Base-by-base conservation (phyloP, 2,329 filamentous ascomycete species). In the Albophoma yamanashiensis region DNA sequence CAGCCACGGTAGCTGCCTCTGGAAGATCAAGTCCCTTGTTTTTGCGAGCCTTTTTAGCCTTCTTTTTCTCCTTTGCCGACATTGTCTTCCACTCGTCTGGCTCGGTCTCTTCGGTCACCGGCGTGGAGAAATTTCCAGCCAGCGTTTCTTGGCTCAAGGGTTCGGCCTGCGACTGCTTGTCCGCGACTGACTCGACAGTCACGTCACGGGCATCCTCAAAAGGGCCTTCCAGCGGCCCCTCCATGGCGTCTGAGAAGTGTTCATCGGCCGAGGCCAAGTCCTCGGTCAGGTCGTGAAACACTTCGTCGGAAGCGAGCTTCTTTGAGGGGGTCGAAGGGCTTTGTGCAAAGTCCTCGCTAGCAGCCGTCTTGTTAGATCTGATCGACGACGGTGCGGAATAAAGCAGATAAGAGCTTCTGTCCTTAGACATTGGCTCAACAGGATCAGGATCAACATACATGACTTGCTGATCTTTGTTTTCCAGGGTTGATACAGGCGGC, bases 391-490 rank as follows among this genome's bases (percentile, higher is more conserved):
- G 73, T 31, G 73, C 74, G 17, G 75, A 74, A 57, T 74, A 67
- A 38, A 76, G 71, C 20, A 78, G 64, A 64, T 76, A 76, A 15
- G 75, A 76, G 65, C 73, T 79, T 63, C 73, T 69, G 62, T 77
- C 72, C 64, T 76, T 77, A 8, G 74, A 75, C 61, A 72, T 75
- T 20, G 75, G 61, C 43, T 79, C 75, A 20, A 76, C 63, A 6
- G 74, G 70, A 36, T 72, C 71, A 25, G 74, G 73, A 43, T 79
- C 73, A 45, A 73, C 71, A 60, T 70, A 72, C 5, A 59, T 45
- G 27, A 38, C 55, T 58, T 55, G 42, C 59, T 53, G 57, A 57
- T 42, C 38, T n/a, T 42, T 38, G 38, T 65, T 59, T 56, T 63
- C 57, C 38, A 58, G n/a, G 20, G 60, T 38, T 61, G 69, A 42